These are phyloP conservation scores for Suillus clintonianus DNA, from an alignment of 768 basidiomycete species.

Conservation along the genomic window DNA sequence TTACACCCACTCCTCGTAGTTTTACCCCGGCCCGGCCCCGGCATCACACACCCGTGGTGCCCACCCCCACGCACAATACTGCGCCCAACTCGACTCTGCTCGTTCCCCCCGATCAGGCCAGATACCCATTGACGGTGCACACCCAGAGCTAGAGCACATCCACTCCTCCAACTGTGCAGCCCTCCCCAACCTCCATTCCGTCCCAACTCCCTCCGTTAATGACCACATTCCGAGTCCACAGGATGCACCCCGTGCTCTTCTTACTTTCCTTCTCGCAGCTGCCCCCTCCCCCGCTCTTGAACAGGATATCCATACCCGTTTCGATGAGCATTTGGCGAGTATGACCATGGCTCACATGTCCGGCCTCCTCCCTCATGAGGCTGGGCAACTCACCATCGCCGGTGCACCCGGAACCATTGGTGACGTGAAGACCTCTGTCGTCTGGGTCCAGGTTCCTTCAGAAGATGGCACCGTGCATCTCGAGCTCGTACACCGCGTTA, in stretches of 20 bases:
- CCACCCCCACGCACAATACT: slow-evolving; percentile 57
- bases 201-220: slow-evolving; percentile 10
- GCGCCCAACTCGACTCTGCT: slow-evolving; percentile 43
- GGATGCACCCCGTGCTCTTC: slow-evolving; percentile 56
- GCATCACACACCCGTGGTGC: slow-evolving; percentile 32
- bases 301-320: slow-evolving; percentile 44
- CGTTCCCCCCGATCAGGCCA: slow-evolving; percentile 27
- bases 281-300: slow-evolving; percentile 51
- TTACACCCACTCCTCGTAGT: slow-evolving; percentile 43
- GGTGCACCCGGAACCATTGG: slow-evolving; percentile 77
- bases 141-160: slow-evolving; percentile 42
- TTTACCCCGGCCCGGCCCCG: slow-evolving; percentile 69
- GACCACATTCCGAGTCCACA: slow-evolving; percentile 30
- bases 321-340: slow-evolving; percentile 48
- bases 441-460: slow-evolving; percentile 80
- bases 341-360: slow-evolving; percentile 47
- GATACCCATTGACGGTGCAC: slow-evolving; percentile 20
- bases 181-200: slow-evolving; percentile 39
- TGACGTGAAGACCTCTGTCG: slow-evolving; percentile 79
- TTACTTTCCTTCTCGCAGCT: slow-evolving; percentile 80
- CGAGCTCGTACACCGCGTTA: slow-evolving; percentile 62
- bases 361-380: slow-evolving; percentile 44
- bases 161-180: slow-evolving; percentile 59
- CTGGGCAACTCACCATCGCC: slow-evolving; percentile 40
- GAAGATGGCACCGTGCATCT: slow-evolving; percentile 60